Conservation (phyloP, 2,329 filamentous ascomycete species). For the Paecilomyces niveus region DNA sequence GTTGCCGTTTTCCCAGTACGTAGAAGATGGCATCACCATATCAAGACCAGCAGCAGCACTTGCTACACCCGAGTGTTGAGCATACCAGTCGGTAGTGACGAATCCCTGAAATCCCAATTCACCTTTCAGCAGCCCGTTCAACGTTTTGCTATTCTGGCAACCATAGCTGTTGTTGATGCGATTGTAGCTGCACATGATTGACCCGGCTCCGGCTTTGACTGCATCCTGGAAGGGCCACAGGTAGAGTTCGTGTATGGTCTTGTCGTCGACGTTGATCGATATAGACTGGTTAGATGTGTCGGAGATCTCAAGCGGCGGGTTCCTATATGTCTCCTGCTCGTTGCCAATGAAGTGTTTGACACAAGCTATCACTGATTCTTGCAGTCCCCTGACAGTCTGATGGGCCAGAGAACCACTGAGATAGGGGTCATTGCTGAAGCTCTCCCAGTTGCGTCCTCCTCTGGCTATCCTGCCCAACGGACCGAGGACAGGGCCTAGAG, state of each 20-base stretch:
- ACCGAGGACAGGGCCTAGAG: conserved; percentile 35
- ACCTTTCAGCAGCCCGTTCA: conserved; percentile 70
- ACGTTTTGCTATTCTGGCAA: conserved; percentile 70
- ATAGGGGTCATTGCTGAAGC: conserved; percentile 33
- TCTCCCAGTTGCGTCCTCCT: conserved; percentile 40
- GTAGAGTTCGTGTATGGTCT: conserved; percentile 59
- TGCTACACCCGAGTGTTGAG: conserved; percentile 62
- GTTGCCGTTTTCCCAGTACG: conserved; percentile 15
- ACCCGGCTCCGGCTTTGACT: conserved; percentile 49
- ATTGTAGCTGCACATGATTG: conserved; percentile 53
- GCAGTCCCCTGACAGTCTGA: conserved; percentile 35
- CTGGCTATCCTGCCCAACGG: conserved; percentile 37
- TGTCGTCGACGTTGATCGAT: conserved; percentile 59
- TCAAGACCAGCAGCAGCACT: conserved; percentile 68
- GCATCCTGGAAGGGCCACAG: conserved; percentile 61
- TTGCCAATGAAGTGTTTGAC: conserved; percentile 53
- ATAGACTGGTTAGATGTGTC: conserved; percentile 37
- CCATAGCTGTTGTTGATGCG: conserved; percentile 73
- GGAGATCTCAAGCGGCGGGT: conserved; percentile 27
- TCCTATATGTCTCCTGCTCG: conserved; percentile 40
- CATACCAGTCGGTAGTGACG: conserved; percentile 73
- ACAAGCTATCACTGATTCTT: conserved; percentile 28
- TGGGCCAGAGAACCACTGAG: conserved; percentile 34
- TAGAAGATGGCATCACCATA: conserved; percentile 42
- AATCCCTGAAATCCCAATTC: conserved; percentile 79